A percentile compares a stretch with the other conserved stretches of the same genome.
Conservation (phyloP, 495 filamentous ascomycete species). For the Viridothelium virens region DNA sequence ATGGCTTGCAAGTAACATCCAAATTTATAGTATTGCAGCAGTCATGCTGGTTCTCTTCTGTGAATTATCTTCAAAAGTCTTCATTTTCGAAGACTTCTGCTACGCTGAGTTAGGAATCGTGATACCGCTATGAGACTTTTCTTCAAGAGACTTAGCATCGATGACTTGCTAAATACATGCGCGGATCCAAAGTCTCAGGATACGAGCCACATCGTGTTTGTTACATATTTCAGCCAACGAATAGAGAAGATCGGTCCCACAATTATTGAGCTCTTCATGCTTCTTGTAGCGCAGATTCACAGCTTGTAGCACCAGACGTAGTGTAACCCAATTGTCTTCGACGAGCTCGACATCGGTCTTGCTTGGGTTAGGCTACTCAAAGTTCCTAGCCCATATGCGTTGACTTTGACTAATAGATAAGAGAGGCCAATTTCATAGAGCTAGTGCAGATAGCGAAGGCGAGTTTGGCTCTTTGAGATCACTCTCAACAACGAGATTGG, state of each 20-base stretch:
- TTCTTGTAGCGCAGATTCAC: not conserved
- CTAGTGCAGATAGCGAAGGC: not conserved
- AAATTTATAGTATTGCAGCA: no score
- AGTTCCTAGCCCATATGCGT: no score
- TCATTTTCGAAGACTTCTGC: not conserved
- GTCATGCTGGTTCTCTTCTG: no score
- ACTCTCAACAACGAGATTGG: not conserved
- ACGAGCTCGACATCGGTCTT: not conserved
- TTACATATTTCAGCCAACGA: not conserved
- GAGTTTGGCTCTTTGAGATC: not conserved
- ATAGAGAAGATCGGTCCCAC: not conserved
- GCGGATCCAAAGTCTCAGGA: not conserved
- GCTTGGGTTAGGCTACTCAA: not conserved
- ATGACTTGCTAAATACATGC: not conserved
- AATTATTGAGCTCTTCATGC: not conserved
- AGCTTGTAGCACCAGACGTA: not conserved
- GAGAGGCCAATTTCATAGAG: conserved; percentile 1
- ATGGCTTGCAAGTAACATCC: no score
- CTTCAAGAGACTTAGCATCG: not conserved
- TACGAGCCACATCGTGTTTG: not conserved
- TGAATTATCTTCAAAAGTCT: not conserved
- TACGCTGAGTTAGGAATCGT: not conserved
- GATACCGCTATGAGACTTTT: not conserved
- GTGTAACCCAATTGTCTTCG: not conserved
- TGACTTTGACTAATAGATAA: not conserved